phyloP scores from a whole-genome alignment of 1,284 basidiomycete species.

The Rhodotorula mucilaginosa region DNA sequence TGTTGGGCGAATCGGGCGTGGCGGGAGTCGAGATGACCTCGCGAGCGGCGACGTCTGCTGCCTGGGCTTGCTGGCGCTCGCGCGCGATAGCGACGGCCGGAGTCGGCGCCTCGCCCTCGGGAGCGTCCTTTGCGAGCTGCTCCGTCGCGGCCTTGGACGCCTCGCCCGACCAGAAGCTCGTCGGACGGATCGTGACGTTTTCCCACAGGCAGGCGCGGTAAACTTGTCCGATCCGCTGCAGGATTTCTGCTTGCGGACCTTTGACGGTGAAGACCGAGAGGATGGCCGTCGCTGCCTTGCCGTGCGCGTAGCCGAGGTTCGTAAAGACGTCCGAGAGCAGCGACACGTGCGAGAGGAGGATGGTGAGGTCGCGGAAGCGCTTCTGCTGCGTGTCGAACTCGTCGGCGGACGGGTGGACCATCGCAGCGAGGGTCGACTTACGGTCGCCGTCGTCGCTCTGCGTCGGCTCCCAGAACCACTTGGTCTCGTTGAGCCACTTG shows the following conservation, averaged over 20 bases:
- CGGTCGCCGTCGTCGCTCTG: conserved; percentile 47
- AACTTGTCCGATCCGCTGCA: conserved; percentile 73
- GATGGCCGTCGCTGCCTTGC: conserved; percentile 70
- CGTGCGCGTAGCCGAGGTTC: conserved; percentile 79
- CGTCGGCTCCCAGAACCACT: conserved; percentile 63
- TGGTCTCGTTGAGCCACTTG: conserved; percentile 66
- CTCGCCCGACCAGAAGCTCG: conserved; percentile 31
- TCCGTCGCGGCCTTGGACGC: conserved; percentile 27
- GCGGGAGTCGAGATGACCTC: conserved; percentile 49
- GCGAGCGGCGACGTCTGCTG: conserved; percentile 26
- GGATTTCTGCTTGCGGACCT: conserved; percentile 59
- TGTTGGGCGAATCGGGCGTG: conserved; percentile 57
- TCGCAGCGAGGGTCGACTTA: conserved; percentile 61
- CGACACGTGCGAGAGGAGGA: conserved; percentile 73
- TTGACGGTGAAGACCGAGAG: conserved; percentile 70
- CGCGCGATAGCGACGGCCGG: conserved; percentile 1
- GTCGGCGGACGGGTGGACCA: conserved; percentile 58
- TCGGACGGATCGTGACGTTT: conserved; percentile 56
- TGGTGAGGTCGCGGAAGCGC: conserved; percentile 72
- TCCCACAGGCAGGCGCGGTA: conserved; percentile 86
- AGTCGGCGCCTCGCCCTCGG: conserved; percentile 29
- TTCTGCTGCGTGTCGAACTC: conserved; percentile 59
- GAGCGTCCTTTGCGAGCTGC: conserved; percentile 24
- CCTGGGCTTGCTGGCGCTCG: conserved; percentile 20
- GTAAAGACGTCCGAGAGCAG: conserved; percentile 84